These are phyloP conservation scores for Kodamaea sagamina DNA, from an alignment of 805 yeast species.

Conservation along the genomic window DNA sequence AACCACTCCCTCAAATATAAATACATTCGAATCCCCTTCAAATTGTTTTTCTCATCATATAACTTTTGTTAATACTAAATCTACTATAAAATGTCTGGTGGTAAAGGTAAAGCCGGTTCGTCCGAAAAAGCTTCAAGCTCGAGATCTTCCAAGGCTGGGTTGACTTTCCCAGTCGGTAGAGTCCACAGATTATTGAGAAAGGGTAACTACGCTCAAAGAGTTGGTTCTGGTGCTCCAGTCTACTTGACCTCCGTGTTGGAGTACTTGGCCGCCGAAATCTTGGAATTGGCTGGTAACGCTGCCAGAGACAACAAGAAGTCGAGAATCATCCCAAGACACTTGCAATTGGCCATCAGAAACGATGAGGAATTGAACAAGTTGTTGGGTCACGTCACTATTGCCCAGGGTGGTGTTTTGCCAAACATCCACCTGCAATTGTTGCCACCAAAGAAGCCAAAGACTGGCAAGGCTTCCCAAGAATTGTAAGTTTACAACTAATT, in stretches of 20 bases:
- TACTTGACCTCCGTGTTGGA: conserved; percentile 52
- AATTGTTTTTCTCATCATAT: conserved; percentile 2
- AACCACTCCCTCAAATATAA: conserved; percentile 9
- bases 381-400: conserved; percentile 63
- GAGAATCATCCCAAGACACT: conserved; percentile 55
- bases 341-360: conserved; percentile 54
- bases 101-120: conserved; percentile 45
- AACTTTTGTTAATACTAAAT: conserved; percentile 4
- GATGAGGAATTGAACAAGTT: conserved; percentile 54
- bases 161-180: conserved; percentile 54
- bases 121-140: conserved; percentile 51
- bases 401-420: conserved; percentile 57
- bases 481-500: conserved; percentile 37
- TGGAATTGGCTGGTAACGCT: conserved; percentile 54
- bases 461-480: conserved; percentile 60
- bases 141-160: conserved; percentile 52
- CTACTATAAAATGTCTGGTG: conserved; percentile 19
- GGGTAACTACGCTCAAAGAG: conserved; percentile 54
- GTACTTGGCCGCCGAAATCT: conserved; percentile 52
- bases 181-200: conserved; percentile 53
- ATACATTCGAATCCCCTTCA: conserved; percentile 7
- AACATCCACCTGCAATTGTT: conserved; percentile 51
- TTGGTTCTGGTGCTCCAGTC: conserved; percentile 55
- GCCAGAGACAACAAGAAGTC: conserved; percentile 88
- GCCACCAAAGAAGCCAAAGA: conserved; percentile 54